Conservation (phyloP, 129 eudicot species). For the Helichrysum umbraculigerum region DNA sequence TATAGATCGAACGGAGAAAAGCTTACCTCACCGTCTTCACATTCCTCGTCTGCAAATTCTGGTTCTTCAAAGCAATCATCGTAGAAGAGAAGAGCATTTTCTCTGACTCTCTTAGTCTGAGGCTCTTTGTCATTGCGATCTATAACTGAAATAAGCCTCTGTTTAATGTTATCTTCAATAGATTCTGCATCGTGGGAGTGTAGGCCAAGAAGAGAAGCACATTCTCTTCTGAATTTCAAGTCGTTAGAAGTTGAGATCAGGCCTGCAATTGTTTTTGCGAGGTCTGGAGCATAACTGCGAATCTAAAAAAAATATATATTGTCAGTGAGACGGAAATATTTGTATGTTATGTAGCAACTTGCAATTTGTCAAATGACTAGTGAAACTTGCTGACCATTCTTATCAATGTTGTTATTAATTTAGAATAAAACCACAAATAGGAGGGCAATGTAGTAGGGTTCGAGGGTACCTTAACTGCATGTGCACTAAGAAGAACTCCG, state of each 20-base stretch:
- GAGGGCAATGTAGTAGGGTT: slow-evolving; percentile 5
- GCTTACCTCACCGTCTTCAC: slow-evolving; percentile 57
- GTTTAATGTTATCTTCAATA: slow-evolving; percentile 60
- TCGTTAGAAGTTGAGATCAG: slow-evolving; percentile 74
- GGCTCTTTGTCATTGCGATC: slow-evolving; percentile 61
- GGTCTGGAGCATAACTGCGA: slow-evolving; percentile 84
- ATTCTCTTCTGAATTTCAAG: slow-evolving; percentile 62
- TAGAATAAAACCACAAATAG: neutral
- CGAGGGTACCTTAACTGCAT: slow-evolving; percentile 69
- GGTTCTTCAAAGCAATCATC: slow-evolving; percentile 46
- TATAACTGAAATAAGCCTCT: slow-evolving; percentile 59
- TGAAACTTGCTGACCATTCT: slow-evolving; percentile 10
- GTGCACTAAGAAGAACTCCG: slow-evolving; percentile 79
- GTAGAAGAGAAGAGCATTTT: slow-evolving; percentile 54
- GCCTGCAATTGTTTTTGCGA: slow-evolving; percentile 84
- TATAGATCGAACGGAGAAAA: slow-evolving; percentile 42
- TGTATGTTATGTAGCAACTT: slow-evolving; percentile 10
- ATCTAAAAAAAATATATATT: slow-evolving; percentile 44
- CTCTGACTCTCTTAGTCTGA: slow-evolving; percentile 41
- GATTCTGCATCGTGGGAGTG: slow-evolving; percentile 37
- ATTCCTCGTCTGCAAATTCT: slow-evolving; percentile 46
- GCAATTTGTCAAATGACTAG: neutral
- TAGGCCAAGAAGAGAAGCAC: slow-evolving; percentile 73
- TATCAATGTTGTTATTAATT: neutral
- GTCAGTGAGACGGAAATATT: neutral